Evolutionary conservation across 345 rosid genomes (phyloP).

Genomic region (Acer negundo): DNA sequence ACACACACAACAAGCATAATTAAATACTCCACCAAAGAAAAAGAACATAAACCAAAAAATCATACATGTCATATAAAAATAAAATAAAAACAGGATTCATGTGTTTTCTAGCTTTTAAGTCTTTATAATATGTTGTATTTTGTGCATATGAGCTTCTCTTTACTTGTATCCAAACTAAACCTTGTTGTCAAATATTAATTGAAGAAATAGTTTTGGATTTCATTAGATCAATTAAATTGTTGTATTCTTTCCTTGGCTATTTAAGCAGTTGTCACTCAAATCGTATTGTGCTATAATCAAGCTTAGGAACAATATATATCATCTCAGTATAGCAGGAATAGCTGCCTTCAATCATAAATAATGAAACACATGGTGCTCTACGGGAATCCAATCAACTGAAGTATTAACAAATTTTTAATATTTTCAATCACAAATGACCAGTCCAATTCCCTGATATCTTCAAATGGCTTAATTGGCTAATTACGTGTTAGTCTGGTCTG

Average conservation of each 20-base stretch:
- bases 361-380: not conserved
- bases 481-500: not conserved
- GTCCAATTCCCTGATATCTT: not conserved
- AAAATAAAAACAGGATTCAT: too few species aligned
- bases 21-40: not conserved
- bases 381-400: not conserved
- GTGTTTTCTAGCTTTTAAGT: too few species aligned
- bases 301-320: not conserved
- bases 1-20: not conserved
- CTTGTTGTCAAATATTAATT: not conserved
- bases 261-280: not conserved
- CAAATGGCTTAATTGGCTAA: not conserved
- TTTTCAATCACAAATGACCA: not conserved
- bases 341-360: not conserved
- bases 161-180: not conserved
- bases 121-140: not conserved
- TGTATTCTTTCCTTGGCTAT: not conserved
- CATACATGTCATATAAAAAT: not conserved
- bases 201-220: not conserved
- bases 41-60: not conserved
- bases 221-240: not conserved
- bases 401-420: not conserved
- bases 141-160: not conserved
- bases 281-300: not conserved
- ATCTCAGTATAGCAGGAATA: not conserved